Percentiles rank a stretch among this genome's conserved stretches.
These are phyloP conservation scores for Chytriomyces sp. DNA, from an alignment of 192 early-diverging fungal genomes.

Conservation along the genomic window DNA sequence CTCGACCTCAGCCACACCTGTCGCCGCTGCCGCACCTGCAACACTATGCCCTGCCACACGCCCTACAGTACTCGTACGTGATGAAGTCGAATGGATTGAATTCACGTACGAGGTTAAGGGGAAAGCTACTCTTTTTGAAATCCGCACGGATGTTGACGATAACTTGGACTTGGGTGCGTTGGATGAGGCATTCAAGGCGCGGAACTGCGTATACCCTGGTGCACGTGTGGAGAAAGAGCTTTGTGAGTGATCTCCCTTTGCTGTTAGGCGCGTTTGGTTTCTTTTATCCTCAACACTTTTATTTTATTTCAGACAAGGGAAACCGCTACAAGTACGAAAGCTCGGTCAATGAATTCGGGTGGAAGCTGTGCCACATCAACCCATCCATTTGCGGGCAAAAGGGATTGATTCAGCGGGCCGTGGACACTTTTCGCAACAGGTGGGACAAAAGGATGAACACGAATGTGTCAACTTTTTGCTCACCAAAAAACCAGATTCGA, in stretches of 20 bases:
- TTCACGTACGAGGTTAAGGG: slow-evolving; percentile 76
- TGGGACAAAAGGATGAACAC: background rate
- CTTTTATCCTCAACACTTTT: background rate
- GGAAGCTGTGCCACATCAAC: slow-evolving; percentile 84
- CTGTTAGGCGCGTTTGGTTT: background rate
- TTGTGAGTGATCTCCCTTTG: slow-evolving; percentile 6
- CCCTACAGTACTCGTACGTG: slow-evolving; percentile 19
- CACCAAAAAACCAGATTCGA: slow-evolving; percentile 65
- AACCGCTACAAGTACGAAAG: slow-evolving; percentile 86
- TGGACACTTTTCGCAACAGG: slow-evolving; percentile 66
- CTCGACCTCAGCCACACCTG: slow-evolving; percentile 3
- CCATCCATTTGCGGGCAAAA: slow-evolving; percentile 66
- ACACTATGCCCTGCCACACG: slow-evolving; percentile 31
- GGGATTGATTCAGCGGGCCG: slow-evolving; percentile 83
- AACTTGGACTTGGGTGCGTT: slow-evolving; percentile 50
- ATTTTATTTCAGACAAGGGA: slow-evolving; percentile 67
- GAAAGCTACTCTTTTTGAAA: slow-evolving; percentile 59
- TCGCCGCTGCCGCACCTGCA: background rate
- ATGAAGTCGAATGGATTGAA: slow-evolving; percentile 68
- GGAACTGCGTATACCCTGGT: slow-evolving; percentile 85
- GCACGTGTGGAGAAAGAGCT: slow-evolving; percentile 65
- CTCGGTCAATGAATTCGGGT: slow-evolving; percentile 83
- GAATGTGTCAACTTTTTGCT: slow-evolving; percentile 10
- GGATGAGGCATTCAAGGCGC: slow-evolving; percentile 63
- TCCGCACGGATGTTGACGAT: slow-evolving; percentile 77